phyloP scores from a whole-genome alignment of 768 basidiomycete genomes.

The Kwoniella shandongensis region DNA sequence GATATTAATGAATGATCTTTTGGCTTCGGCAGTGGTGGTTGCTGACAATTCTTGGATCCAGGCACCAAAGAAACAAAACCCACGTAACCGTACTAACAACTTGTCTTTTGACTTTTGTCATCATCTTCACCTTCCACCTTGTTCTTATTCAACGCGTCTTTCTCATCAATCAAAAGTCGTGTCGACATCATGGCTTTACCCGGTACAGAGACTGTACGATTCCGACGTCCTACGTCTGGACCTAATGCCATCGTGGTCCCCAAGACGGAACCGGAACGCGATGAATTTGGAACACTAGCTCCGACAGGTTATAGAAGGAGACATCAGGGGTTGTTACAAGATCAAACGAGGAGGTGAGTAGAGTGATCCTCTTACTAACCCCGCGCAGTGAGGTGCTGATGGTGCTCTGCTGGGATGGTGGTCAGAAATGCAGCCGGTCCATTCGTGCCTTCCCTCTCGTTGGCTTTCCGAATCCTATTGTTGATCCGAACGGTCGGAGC shows the following conservation, averaged over 20 bases:
- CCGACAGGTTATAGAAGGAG: constrained; percentile 47
- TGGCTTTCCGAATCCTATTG: constrained; percentile 79
- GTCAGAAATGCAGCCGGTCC: constrained; percentile 58
- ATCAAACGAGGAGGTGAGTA: constrained; percentile 46
- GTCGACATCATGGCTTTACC: constrained; percentile 39
- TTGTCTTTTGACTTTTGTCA: no score
- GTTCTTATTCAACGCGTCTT: no score
- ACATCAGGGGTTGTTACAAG: constrained; percentile 52
- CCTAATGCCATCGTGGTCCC: constrained; percentile 37
- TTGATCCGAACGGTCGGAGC: constrained; percentile 77
- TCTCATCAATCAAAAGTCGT: background rate
- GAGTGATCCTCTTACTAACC: no score
- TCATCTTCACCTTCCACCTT: no score
- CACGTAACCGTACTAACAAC: no score
- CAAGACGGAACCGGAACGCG: constrained; percentile 27
- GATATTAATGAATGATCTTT: no score
- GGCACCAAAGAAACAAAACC: no score
- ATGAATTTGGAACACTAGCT: constrained; percentile 40
- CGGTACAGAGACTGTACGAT: constrained; percentile 49
- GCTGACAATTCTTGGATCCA: no score
- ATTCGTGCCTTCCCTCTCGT: constrained; percentile 80
- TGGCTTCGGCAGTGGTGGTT: no score
- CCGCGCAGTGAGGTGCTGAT: background rate
- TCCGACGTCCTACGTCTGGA: constrained; percentile 46
- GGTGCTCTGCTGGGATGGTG: no score